These are phyloP conservation scores for Brassica balearica DNA, from an alignment of 441 rosid species.

Conservation along the genomic window DNA sequence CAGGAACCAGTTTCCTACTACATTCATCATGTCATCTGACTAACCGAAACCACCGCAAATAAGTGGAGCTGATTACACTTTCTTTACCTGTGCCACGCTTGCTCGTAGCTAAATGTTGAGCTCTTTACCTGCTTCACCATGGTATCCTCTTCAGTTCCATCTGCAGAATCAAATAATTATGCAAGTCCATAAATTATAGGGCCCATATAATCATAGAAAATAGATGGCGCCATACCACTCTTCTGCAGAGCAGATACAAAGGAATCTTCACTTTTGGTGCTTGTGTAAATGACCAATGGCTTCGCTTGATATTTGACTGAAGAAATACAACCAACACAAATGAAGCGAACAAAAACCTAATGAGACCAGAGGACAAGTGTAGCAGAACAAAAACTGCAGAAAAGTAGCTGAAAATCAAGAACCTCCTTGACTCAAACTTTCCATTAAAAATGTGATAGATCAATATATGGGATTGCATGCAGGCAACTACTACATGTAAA, in stretches of 20 bases:
- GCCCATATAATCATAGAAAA: constrained; percentile 29
- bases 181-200: constrained; percentile 38
- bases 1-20: constrained; percentile 1
- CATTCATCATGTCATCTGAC: constrained; percentile 3
- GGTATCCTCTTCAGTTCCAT: constrained; percentile 65
- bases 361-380: constrained; percentile 23
- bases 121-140: constrained; percentile 82
- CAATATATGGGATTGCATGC: constrained; percentile 20
- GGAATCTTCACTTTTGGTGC: constrained; percentile 92
- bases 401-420: constrained; percentile 25
- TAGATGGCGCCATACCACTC: constrained; percentile 60
- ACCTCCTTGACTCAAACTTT: not conserved
- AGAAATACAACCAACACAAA: constrained; percentile 28
- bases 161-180: constrained; percentile 56
- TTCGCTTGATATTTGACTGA: constrained; percentile 92
- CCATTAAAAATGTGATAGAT: not conserved
- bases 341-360: constrained; percentile 38
- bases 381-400: constrained; percentile 20
- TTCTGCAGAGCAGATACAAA: constrained; percentile 82
- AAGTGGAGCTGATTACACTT: constrained; percentile 6
- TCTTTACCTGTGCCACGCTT: constrained; percentile 96
- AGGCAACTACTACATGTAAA: constrained; percentile 12
- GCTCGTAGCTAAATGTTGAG: constrained; percentile 96
- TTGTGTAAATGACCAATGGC: constrained; percentile 79
- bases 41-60: constrained; percentile 16